A percentile compares a stretch with the other conserved stretches of the same genome.
Conservation (phyloP, 306 rosid genomes). For the Clitoria ternatea region DNA sequence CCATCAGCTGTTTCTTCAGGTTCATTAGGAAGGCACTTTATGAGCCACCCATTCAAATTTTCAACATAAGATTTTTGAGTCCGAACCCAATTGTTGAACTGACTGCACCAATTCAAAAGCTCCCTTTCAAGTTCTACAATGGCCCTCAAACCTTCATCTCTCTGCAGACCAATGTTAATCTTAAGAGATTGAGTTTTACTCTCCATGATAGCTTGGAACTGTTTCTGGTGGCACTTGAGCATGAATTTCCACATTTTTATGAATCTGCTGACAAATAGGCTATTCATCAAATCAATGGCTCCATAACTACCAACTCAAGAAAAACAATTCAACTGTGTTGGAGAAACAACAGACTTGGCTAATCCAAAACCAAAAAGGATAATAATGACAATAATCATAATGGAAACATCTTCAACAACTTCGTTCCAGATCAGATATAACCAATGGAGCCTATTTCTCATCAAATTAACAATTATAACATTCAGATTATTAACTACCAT, state of each 20-base stretch:
- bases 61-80: slow-evolving; percentile 79
- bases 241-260: slow-evolving; percentile 93
- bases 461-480: background rate
- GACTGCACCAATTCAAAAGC: slow-evolving; percentile 87
- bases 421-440: slow-evolving; percentile 21
- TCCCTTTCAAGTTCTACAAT: slow-evolving; percentile 86
- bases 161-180: slow-evolving; percentile 49
- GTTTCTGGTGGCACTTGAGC: slow-evolving; percentile 92
- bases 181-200: slow-evolving; percentile 70
- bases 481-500: background rate
- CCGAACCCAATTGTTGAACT: slow-evolving; percentile 81
- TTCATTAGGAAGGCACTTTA: slow-evolving; percentile 61
- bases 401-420: slow-evolving; percentile 1
- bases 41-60: slow-evolving; percentile 87
- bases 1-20: slow-evolving; percentile 92
- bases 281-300: slow-evolving; percentile 22
- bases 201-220: slow-evolving; percentile 89
- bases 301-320: background rate
- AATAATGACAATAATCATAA: background rate
- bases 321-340: slow-evolving; percentile 7
- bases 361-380: background rate
- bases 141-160: slow-evolving; percentile 83
- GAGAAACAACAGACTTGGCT: background rate
- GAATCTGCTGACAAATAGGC: slow-evolving; percentile 56
- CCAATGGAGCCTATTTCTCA: slow-evolving; percentile 16